Conservation (phyloP, 208 protist species). For the Wallacemonas sp. region DNA sequence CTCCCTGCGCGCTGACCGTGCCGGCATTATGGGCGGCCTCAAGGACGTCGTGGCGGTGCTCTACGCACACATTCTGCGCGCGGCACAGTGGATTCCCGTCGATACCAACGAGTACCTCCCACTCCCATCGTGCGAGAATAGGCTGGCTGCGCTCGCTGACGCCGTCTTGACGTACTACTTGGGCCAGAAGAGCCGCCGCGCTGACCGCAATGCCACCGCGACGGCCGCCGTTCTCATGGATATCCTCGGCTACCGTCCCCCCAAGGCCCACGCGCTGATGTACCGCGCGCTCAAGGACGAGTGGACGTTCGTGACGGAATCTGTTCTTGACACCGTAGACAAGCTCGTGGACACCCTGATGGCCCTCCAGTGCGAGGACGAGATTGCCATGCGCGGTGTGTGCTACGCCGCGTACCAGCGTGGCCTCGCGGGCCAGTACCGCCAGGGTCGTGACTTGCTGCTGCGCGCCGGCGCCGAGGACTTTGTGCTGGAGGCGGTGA, state of each 20-base stretch:
- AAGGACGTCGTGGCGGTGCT: constrained; percentile 51
- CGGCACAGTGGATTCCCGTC: constrained; percentile 52
- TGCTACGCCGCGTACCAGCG: constrained; percentile 82
- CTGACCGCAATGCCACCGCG: constrained; percentile 30
- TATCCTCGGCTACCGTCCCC: constrained; percentile 66
- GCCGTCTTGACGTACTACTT: constrained; percentile 65
- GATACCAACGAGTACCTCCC: constrained; percentile 53
- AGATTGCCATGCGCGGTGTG: constrained; percentile 34
- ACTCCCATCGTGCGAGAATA: constrained; percentile 68
- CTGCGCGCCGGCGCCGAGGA: constrained; percentile 49
- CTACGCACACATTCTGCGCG: constrained; percentile 48
- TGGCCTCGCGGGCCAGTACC: constrained; percentile 70
- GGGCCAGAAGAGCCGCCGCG: constrained; percentile 7
- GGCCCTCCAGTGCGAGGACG: constrained; percentile 34
- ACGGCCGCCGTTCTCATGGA: constrained; percentile 62
- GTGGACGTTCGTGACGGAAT: constrained; percentile 47
- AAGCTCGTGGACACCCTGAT: constrained; percentile 50
- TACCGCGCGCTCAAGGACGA: constrained; percentile 31
- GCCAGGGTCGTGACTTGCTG: constrained; percentile 72
- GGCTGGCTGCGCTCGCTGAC: constrained; percentile 65
- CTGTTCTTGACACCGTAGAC: constrained; percentile 61
- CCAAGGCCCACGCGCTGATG: constrained; percentile 73
- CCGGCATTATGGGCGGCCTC: constrained; percentile 54
- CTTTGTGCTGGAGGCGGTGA: constrained; percentile 17
- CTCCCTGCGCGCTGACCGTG: constrained; percentile 25